Base-by-base conservation (phyloP, 1,284 basidiomycete genomes). In the Cerioporus squamosus region DNA sequence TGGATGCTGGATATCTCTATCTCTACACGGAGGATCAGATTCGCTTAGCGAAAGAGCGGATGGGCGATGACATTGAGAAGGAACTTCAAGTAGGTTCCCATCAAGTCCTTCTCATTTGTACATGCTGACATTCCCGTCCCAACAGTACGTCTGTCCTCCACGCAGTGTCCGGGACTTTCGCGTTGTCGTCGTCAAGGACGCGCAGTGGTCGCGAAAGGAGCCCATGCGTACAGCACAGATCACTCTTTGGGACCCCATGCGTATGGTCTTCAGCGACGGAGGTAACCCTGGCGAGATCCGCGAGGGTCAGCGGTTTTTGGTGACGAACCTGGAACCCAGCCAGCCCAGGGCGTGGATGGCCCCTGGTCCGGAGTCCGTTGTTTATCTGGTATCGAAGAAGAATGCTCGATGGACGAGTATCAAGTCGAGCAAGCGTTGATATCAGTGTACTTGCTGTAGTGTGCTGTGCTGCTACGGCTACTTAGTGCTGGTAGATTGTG, bases 131-230 rank as follows among this genome's bases (percentile, higher is more conserved):
- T 23, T 10, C 10, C 8, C 29, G 4, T 15, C 40, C 20, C 18
- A n/a, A 7, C 70, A 96, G 90, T 73, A 74, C 17, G 66, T 79
- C 15, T 96, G 89, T 68, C 94, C 95, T 2, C 83, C 87, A 1
- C 85, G 96, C 12, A 79, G 91, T 22, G 89, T 95, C 14, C 85
- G 90, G 44, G 86, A 82, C 57, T 97, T 98, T 74, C 81, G 94
- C 22, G 86, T 97, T 4, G 73, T 96, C 8, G 77, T 89, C 14
- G 82, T 92, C 20, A 77, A 83, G 60, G 97, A 98, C 70, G 87
- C 89, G 6, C 78, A 77, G 26, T 83, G 82, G 33, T 67, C 68
- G 1, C 78, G 79, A 58, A 76, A 79, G 59, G 81, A 82, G 15
- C 76, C 81, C 5, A 77, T 79, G 56, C 82, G 92, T 17, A 79